Base-by-base conservation (phyloP, 1,284 basidiomycete species). In the Cutaneotrichosporon cutaneum region DNA sequence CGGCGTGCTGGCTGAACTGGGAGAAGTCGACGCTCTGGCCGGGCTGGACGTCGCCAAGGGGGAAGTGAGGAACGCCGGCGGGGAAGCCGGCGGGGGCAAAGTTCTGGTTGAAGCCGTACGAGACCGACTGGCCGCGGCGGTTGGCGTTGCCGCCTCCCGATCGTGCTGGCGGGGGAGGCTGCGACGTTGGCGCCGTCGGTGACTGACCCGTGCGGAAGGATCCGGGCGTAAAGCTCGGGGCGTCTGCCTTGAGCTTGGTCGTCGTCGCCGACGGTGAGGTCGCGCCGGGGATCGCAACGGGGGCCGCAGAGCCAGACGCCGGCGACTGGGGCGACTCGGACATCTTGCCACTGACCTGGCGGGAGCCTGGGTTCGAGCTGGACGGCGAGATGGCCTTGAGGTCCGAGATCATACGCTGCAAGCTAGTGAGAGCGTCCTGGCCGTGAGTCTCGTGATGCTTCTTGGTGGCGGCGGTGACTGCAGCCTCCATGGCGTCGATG, bases 331-430 rank as follows among this genome's bases (percentile, higher is more conserved):
- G 27, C 52, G 52, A 54, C 11, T n/a, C 32, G 13, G 52, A 22
- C 56, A 62, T 60, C 45, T 53, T 64, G 45, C 58, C 69, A 52
- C 67, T 68, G 51, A 65, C 65, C 24, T 64, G 62, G 56, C 67
- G 63, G 5, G 71, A 67, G 16, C 62, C 63, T 1, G 67, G 44
- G 24, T 58, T 53, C 33, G 69, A 64, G 42, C 47, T 56, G 48
- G 60, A 56, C 32, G 57, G 61, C 42, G 75, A 71, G 14, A 78
- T 62, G 4, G 70, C 62, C 65, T 78, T 78, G 36, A 78, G 69
- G 60, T 77, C 76, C 32, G 74, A 73, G 35, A 78, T 78, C 75
- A 78, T 75, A 59, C 75, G 75, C 61, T 78, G 75, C 13, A 78
- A 62, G 59, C 70, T 75, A 54, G 67, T 65, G 16, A 78, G 61